Percentiles rank a stretch among this genome's conserved stretches.
These are phyloP conservation scores for Trichoderma reesei DNA, from an alignment of 495 filamentous ascomycete genomes.

Conservation along the genomic window DNA sequence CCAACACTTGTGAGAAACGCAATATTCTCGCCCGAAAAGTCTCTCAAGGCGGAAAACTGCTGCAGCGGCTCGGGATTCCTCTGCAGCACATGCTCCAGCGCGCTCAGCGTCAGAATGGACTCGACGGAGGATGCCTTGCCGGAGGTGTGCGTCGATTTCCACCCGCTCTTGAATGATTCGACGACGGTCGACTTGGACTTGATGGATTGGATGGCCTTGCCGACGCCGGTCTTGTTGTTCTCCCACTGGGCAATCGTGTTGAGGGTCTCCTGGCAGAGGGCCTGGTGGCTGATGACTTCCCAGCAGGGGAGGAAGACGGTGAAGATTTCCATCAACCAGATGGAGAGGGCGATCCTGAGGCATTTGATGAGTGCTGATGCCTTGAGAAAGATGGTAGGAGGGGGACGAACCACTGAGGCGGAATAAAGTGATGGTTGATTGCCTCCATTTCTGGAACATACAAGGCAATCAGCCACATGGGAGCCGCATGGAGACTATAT, in stretches of 20 bases:
- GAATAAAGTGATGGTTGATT: slow-evolving; percentile 43
- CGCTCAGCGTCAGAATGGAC: slow-evolving; percentile 45
- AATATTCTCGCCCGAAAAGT: slow-evolving; percentile 63
- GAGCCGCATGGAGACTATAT: slow-evolving; percentile 50
- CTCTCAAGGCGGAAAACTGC: slow-evolving; percentile 48
- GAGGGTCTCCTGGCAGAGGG: slow-evolving; percentile 21
- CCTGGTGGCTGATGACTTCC: slow-evolving; percentile 19
- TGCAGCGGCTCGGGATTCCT: slow-evolving; percentile 46
- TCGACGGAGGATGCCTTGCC: slow-evolving; percentile 24
- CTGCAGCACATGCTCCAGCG: slow-evolving; percentile 48
- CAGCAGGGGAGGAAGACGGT: slow-evolving; percentile 38
- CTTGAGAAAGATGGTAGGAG: too few species aligned
- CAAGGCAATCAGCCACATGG: slow-evolving; percentile 53
- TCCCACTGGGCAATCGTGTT: slow-evolving; percentile 23
- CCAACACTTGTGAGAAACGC: slow-evolving; percentile 50
- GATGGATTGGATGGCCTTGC: slow-evolving; percentile 8
- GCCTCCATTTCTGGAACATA: slow-evolving; percentile 48
- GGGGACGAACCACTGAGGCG: slow-evolving; percentile 43
- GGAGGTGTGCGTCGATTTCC: slow-evolving; percentile 24
- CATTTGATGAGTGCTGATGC: background rate
- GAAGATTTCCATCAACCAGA: slow-evolving; percentile 39
- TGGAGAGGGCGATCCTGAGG: slow-evolving; percentile 22
- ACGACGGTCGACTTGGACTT: slow-evolving; percentile 18
- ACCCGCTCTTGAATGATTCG: slow-evolving; percentile 15
- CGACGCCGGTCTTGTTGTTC: slow-evolving; percentile 20